Base-by-base conservation (phyloP, 140 eudicot genomes). In the Erigeron philadelphicus region DNA sequence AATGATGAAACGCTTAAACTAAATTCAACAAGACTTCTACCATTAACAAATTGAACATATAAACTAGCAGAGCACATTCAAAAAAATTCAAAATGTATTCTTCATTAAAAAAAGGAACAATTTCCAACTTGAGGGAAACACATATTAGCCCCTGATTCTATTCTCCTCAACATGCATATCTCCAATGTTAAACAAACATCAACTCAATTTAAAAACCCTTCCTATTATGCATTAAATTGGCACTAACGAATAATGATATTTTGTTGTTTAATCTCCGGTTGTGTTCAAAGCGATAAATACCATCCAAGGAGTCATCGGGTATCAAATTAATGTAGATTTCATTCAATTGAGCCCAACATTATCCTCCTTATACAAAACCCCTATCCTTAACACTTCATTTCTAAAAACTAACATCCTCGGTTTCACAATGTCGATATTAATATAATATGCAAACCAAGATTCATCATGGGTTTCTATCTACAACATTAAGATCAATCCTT, bases 331-430 rank as follows among this genome's bases (percentile, higher is more conserved):
- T 8, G n/a, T 43, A 52, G 23, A 56, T 43, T 57, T 3, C 75
- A 35, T 23, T 46, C 5, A 3, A 45, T 45, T 46, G 59, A 71
- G 31, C 58, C 15, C 68, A 71, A 31, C 48, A 58, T 60, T 55
- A 19, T 18, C 61, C 7, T 69, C 74, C 50, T 45, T 19, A 71
- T 46, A 71, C 19, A 46, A 71, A 71, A 71, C n/a, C 77, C 71
- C 77, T 72, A 63, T 18, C 41, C 6, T 13, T 19, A 56, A 2
- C 23, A 55, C 56, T 40, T 11, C 0, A 70, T 11, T 35, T 56
- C 18, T 35, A 11, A 0, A 7, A 11, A 7, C 13, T 41, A 19
- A 56, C 65, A 65, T 70, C 66, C 71, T 62, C 52, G 56, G 38
- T 55, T 64, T 73, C 8, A 40, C 71, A 73, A 72, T 40, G 64